Conservation (phyloP, 169 alveolate genomes). For the Plasmodium coatneyi region DNA sequence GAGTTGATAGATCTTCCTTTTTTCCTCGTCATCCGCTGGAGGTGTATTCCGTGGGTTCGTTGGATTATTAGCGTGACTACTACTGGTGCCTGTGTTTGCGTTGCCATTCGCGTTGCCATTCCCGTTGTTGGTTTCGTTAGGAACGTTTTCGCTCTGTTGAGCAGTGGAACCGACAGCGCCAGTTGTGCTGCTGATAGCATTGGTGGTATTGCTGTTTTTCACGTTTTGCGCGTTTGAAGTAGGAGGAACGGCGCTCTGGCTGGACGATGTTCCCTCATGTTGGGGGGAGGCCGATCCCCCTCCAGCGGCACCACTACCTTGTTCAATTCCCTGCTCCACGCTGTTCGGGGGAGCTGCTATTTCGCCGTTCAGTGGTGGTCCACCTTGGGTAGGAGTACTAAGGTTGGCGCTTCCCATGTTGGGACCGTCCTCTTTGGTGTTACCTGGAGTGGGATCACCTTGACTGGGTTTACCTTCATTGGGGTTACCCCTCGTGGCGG, state of each 20-base stretch:
- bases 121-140: neutral
- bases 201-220: neutral
- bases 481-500: neutral
- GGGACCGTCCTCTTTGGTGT: neutral
- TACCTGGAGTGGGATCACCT: neutral
- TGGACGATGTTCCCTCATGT: neutral
- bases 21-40: conserved; percentile 75
- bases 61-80: neutral
- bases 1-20: conserved; percentile 87
- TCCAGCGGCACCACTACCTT: neutral
- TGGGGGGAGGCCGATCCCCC: neutral
- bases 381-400: neutral
- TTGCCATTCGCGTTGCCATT: neutral
- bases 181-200: neutral
- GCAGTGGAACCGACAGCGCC: neutral
- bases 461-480: neutral
- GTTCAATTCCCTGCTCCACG: neutral
- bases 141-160: neutral
- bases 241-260: neutral
- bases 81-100: neutral
- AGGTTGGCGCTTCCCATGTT: neutral
- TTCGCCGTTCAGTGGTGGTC: neutral
- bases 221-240: neutral
- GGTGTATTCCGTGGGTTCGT: neutral
- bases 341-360: neutral